These are phyloP conservation scores for Backusella tuberculispora DNA, from an alignment of 192 early-diverging fungal genomes.

Conservation along the genomic window DNA sequence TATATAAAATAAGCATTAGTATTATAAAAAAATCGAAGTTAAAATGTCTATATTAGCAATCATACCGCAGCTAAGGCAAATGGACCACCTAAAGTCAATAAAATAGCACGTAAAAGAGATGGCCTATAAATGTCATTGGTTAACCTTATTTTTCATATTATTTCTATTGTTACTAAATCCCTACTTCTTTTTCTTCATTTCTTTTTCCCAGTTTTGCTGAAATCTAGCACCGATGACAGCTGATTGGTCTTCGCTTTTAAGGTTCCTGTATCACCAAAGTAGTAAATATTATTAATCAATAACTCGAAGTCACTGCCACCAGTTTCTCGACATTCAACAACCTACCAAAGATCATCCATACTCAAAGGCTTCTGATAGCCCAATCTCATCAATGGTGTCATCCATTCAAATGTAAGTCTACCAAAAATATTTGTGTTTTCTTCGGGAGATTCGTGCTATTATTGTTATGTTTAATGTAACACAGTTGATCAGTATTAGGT, in stretches of 20 bases:
- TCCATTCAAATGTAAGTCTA: slow-evolving; percentile 86
- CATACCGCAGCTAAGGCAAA: slow-evolving; percentile 71
- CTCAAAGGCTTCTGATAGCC: slow-evolving; percentile 77
- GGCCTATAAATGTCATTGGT: slow-evolving; percentile 51
- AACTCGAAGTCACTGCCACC: not conserved
- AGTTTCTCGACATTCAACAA: not conserved
- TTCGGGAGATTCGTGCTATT: slow-evolving; percentile 65
- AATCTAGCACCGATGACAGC: slow-evolving; percentile 64
- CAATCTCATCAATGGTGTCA: slow-evolving; percentile 83
- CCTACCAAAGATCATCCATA: slow-evolving; percentile 72
- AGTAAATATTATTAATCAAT: slow-evolving; percentile 15
- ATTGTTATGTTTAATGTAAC: not conserved
- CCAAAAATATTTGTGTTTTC: slow-evolving; percentile 87
- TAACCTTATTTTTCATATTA: not conserved
- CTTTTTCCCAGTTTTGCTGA: slow-evolving; percentile 68
- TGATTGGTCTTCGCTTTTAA: slow-evolving; percentile 64
- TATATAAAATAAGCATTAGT: slow-evolving; percentile 11
- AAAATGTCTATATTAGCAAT: not conserved
- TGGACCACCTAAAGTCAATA: slow-evolving; percentile 61
- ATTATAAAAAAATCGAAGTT: not conserved
- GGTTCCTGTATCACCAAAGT: slow-evolving; percentile 42
- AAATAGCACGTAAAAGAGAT: slow-evolving; percentile 69
- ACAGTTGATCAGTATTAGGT: not conserved
- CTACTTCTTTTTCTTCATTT: slow-evolving; percentile 61
- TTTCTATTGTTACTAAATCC: not conserved